These are phyloP conservation scores for Phytophthora constricta DNA, from an alignment of 352 stramenopile species.

Conservation along the genomic window DNA sequence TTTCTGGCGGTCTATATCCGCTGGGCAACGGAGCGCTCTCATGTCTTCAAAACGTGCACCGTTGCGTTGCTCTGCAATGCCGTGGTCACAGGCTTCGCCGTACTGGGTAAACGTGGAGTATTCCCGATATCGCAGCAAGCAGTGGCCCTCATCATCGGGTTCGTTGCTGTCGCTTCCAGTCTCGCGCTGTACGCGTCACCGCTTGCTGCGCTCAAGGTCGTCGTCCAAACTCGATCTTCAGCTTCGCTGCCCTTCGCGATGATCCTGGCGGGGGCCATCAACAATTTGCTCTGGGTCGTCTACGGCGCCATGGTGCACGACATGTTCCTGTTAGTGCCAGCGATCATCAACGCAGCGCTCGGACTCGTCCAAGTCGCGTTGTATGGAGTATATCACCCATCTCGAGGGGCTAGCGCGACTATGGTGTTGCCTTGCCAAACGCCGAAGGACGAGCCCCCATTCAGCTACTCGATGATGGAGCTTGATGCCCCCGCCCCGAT, in stretches of 20 bases:
- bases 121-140: conserved; percentile 37
- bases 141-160: conserved; percentile 44
- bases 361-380: conserved; percentile 62
- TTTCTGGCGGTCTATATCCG: conserved; percentile 60
- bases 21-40: conserved; percentile 43
- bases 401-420: conserved; percentile 22
- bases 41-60: conserved; percentile 41
- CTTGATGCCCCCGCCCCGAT: conserved; percentile 14
- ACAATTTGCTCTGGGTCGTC: conserved; percentile 80
- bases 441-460: conserved; percentile 31
- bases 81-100: conserved; percentile 53
- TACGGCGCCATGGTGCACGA: conserved; percentile 66
- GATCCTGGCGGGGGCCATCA: conserved; percentile 63
- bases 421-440: conserved; percentile 14
- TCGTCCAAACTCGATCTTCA: conserved; percentile 60
- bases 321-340: conserved; percentile 63
- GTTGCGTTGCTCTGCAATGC: conserved; percentile 50
- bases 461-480: conserved; percentile 33
- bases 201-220: conserved; percentile 59
- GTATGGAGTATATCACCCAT: conserved; percentile 64
- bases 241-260: conserved; percentile 69
- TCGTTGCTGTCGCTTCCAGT: conserved; percentile 59
- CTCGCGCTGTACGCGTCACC: conserved; percentile 72
- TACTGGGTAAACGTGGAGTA: conserved; percentile 42
- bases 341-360: conserved; percentile 53